Base-by-base conservation (phyloP, 192 early-diverging fungal genomes). In the Backusella tarrabulga region DNA sequence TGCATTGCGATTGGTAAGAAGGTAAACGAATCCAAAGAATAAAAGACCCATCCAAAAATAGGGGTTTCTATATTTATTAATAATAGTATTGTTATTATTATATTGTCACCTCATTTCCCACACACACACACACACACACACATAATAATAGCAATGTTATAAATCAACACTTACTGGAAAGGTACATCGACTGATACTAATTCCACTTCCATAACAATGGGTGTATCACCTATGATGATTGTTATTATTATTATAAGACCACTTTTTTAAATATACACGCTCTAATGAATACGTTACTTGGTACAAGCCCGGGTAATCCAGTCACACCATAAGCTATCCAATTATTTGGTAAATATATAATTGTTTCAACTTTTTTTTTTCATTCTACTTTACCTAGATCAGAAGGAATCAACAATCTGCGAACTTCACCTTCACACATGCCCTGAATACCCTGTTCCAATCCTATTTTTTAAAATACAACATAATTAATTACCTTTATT, bases 381-480 rank as follows among this genome's bases (percentile, higher is more conserved):
- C 38, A 40, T 40, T 12, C 38, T 40, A 15, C 14, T 63, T 67
- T 76, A 76, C 75, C 75, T 4, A 79, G 78, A 9, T 74, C 46
- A 44, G 67, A 15, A 60, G 78, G 78, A 34, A 79, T 79, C 34
- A 79, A 66, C 15, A 79, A 38, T 19, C 78, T 73, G n/a, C 78
- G 78, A 19, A 75, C 52, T 74, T 79, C 78, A 44, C 73, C 78
- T 4, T 70, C 67, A 42, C 78, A 79, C 78, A 79, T 79, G 11
- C 68, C 73, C 32, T 74, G 19, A 71, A 79, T 74, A 44, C 78
- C 78, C 34, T 75, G 34, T 23, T 79, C 78, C 9, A 79, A 35
- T 21, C 78, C 77, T 79, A 38, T 54, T 41, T 38, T 52, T 14
- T 32, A 3, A 32, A 73, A 60, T 23, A 17, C n/a, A 34, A 44